Conservation (phyloP, 768 basidiomycete genomes). For the Lentinula edodes region DNA sequence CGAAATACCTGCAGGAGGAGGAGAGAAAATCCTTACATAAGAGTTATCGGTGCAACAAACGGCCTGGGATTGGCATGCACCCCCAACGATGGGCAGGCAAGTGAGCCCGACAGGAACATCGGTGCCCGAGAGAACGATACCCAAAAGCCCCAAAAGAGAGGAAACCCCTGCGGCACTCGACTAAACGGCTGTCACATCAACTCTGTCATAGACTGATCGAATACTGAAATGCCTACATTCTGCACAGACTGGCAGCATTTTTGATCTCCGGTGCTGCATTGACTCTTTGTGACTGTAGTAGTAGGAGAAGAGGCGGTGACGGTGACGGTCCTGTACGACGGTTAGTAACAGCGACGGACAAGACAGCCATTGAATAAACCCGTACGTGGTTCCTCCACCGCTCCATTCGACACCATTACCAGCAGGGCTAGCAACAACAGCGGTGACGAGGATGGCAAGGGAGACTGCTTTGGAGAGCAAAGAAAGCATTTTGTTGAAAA, state of each 20-base stretch:
- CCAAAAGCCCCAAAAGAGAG: conserved; percentile 24
- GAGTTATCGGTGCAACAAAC: conserved; percentile 32
- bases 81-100: conserved; percentile 26
- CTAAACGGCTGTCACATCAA: not conserved
- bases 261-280: conserved; percentile 25
- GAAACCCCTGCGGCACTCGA: conserved; percentile 9
- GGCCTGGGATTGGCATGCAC: conserved; percentile 24
- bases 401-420: conserved; percentile 7
- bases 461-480: conserved; percentile 15
- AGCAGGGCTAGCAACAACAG: not conserved
- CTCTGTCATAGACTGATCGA: not conserved
- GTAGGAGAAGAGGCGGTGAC: conserved; percentile 7
- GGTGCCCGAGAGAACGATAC: conserved; percentile 19
- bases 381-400: not conserved
- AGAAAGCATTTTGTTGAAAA: conserved; percentile 19
- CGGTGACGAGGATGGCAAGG: conserved; percentile 15
- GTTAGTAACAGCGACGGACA: not conserved
- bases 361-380: too few relatives aligned
- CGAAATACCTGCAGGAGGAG: not conserved
- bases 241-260: conserved; percentile 23
- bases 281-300: conserved; percentile 13
- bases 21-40: conserved; percentile 23
- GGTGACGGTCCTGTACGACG: conserved; percentile 8
- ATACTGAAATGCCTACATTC: not conserved
- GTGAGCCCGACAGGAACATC: conserved; percentile 24